Conservation (phyloP, 176 grass and related monocot genomes). For the Bolboschoenus planiculmis region DNA sequence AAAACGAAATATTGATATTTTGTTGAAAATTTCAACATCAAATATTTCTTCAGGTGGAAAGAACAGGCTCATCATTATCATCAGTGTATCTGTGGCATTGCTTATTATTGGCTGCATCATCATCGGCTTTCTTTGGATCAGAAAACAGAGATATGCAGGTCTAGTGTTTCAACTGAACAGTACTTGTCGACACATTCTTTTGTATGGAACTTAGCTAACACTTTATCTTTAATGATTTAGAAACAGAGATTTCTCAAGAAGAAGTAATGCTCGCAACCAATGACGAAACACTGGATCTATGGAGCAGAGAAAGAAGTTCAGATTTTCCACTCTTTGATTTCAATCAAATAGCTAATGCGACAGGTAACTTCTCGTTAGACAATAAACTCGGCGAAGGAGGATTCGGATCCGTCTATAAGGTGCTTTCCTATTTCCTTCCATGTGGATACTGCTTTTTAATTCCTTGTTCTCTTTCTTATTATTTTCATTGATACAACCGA, state of each 20-base stretch:
- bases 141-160: not conserved
- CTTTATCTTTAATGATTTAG: not conserved
- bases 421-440: not conserved
- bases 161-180: not conserved
- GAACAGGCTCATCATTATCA: not conserved
- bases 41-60: not conserved
- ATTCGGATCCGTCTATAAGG: constrained; percentile 25
- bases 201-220: not conserved
- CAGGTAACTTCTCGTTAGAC: constrained; percentile 7
- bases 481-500: not conserved
- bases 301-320: not conserved
- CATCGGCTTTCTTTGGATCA: not conserved
- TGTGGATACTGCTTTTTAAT: not conserved
- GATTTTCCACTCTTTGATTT: constrained; percentile 14
- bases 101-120: not conserved
- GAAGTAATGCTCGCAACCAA: not conserved
- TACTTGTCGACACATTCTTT: not conserved
- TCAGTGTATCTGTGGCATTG: not conserved
- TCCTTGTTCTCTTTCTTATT: not conserved
- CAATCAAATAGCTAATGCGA: not conserved
- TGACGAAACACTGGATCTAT: not conserved
- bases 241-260: not conserved
- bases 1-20: not conserved
- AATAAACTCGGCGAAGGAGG: constrained; percentile 27
- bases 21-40: not conserved